These are phyloP conservation scores for Stevia rebaudiana DNA, from an alignment of 140 eudicot genomes.

Conservation along the genomic window DNA sequence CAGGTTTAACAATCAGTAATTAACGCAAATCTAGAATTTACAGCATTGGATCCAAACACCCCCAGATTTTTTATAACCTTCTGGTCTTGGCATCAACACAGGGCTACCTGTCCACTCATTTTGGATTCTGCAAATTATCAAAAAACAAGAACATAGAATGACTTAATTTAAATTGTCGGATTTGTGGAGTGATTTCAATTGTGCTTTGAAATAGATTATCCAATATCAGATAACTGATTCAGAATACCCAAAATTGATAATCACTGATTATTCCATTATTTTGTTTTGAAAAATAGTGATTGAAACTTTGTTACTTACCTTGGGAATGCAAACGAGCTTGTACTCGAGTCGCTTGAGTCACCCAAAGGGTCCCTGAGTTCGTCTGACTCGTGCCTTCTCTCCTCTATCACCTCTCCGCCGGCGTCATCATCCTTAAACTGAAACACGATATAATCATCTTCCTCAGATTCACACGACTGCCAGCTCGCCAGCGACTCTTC, in stretches of 20 bases:
- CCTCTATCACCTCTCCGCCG: constrained; percentile 35
- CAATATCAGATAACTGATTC: too few species aligned
- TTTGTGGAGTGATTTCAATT: too few species aligned
- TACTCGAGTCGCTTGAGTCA: constrained; percentile 53
- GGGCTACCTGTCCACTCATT: constrained; percentile 65
- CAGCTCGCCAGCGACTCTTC: constrained; percentile 31
- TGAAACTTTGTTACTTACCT: constrained; percentile 28
- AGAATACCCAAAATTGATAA: not conserved
- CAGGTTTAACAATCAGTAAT: not conserved
- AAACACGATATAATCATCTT: constrained; percentile 40
- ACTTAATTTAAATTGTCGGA: too few species aligned
- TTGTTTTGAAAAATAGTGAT: not conserved
- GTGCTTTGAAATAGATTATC: too few species aligned
- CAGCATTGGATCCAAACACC: constrained; percentile 38
- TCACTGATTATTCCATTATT: not conserved
- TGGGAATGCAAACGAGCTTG: constrained; percentile 73
- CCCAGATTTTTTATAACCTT: constrained; percentile 24
- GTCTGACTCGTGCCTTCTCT: constrained; percentile 20
- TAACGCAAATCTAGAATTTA: constrained; percentile 36
- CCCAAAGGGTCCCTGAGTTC: constrained; percentile 20
- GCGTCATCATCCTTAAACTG: constrained; percentile 55
- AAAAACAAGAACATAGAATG: not conserved
- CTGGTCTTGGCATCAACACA: constrained; percentile 51
- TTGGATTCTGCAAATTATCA: constrained; percentile 35
- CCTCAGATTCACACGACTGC: constrained; percentile 42